A percentile compares a stretch with the other conserved stretches of the same genome.
Conservation (phyloP, 306 rosid species). For the Pyrus betulifolia region DNA sequence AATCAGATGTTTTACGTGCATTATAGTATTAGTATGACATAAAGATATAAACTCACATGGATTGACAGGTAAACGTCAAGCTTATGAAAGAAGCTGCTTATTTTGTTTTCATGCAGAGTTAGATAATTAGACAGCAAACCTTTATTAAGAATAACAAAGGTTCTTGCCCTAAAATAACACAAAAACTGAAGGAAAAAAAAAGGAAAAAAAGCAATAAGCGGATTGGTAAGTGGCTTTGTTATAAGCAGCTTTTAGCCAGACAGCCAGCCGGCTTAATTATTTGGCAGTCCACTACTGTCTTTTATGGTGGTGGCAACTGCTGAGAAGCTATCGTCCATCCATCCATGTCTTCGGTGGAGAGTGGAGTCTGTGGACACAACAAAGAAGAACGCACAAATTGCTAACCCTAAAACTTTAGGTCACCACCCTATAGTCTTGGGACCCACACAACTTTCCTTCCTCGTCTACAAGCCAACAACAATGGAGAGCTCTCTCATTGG, state of each 20-base stretch:
- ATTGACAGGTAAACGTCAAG: constrained; percentile 6
- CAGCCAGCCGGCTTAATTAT: neutral
- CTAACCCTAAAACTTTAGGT: neutral
- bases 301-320: constrained; percentile 5
- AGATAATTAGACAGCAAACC: neutral
- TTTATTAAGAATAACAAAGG: neutral
- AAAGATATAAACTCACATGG: neutral
- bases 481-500: constrained; percentile 12
- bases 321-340: neutral
- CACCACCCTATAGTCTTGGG: neutral
- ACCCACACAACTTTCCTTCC: constrained; percentile 2
- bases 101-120: neutral
- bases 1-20: neutral
- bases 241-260: neutral
- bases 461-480: constrained; percentile 35
- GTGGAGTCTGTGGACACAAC: neutral
- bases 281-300: neutral
- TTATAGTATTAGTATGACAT: neutral
- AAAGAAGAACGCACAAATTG: neutral
- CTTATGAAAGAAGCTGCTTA: constrained; percentile 1
- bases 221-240: neutral
- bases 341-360: neutral
- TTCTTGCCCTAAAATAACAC: neutral
- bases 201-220: neutral
- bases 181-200: neutral